Percentiles rank a stretch among this genome's conserved stretches.
These are phyloP conservation scores for Cucurbita pepo DNA, from an alignment of 306 rosid genomes.

Conservation along the genomic window DNA sequence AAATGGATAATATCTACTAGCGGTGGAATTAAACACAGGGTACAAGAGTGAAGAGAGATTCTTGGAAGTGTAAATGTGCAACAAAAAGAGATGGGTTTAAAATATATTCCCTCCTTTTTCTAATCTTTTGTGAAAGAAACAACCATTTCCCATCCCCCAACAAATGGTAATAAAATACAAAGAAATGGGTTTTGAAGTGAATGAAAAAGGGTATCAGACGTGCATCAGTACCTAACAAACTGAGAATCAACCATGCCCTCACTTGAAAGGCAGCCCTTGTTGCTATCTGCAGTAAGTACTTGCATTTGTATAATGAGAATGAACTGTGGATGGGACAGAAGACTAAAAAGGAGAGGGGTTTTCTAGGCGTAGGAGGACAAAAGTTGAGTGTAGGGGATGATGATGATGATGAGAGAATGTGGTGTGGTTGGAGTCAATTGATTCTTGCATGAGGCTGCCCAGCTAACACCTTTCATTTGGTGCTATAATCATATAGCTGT, in stretches of 20 bases:
- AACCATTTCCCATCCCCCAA: conserved; percentile 1
- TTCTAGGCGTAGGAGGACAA: conserved; percentile 10
- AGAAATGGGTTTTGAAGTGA: background rate
- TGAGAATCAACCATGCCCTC: background rate
- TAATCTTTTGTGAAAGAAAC: background rate
- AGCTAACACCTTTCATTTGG: conserved; percentile 23
- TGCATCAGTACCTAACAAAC: background rate
- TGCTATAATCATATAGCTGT: conserved; percentile 25
- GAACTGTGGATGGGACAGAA: background rate
- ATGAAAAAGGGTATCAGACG: background rate
- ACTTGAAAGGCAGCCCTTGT: background rate
- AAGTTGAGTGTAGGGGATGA: conserved; percentile 15
- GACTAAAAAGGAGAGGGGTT: conserved; percentile 20
- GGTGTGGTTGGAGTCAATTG: conserved; percentile 38
- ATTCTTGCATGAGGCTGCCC: conserved; percentile 55
- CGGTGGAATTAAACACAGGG: no score
- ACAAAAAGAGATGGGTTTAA: conserved; percentile 17
- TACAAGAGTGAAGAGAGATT: no score
- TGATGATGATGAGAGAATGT: conserved; percentile 41
- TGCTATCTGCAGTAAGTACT: background rate
- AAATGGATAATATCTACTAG: background rate
- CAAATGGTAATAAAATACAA: background rate
- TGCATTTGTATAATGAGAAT: background rate
- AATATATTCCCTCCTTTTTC: background rate
- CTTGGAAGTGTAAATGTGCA: conserved; percentile 14